These are phyloP conservation scores for Penicillium soppii DNA, from an alignment of 495 filamentous ascomycete species.

Conservation along the genomic window DNA sequence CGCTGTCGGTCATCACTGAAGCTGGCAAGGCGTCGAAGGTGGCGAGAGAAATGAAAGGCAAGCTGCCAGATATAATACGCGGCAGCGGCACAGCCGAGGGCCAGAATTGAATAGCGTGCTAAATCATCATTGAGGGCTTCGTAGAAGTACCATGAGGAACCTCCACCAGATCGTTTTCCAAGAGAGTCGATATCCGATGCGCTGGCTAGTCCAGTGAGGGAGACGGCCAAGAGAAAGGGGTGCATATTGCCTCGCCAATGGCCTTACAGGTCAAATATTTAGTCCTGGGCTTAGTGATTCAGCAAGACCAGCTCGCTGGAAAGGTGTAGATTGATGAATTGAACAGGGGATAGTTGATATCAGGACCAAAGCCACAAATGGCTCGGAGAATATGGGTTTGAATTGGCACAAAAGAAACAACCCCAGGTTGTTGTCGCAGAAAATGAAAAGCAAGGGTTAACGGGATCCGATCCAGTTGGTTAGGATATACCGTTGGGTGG, in stretches of 20 bases:
- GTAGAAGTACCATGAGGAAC: constrained; percentile 18
- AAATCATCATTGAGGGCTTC: constrained; percentile 39
- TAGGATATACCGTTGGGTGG: constrained; percentile 7
- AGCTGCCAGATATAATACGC: constrained; percentile 54
- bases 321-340: constrained; percentile 1
- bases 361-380: constrained; percentile 1
- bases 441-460: background rate
- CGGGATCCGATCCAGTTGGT: background rate
- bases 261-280: background rate
- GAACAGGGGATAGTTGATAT: constrained; percentile 2
- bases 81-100: constrained; percentile 51
- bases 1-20: constrained; percentile 69
- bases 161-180: constrained; percentile 29
- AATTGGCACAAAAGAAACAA: constrained; percentile 6
- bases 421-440: constrained; percentile 14
- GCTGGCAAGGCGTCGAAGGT: constrained; percentile 72
- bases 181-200: constrained; percentile 32
- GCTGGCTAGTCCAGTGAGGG: constrained; percentile 31
- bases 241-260: constrained; percentile 9
- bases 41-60: constrained; percentile 49
- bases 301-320: constrained; percentile 27
- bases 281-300: background rate
- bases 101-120: constrained; percentile 40
- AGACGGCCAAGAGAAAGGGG: constrained; percentile 14
- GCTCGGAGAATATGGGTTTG: background rate